phyloP scores from a whole-genome alignment of 2,329 filamentous ascomycete genomes.

The Cadophora malorum region DNA sequence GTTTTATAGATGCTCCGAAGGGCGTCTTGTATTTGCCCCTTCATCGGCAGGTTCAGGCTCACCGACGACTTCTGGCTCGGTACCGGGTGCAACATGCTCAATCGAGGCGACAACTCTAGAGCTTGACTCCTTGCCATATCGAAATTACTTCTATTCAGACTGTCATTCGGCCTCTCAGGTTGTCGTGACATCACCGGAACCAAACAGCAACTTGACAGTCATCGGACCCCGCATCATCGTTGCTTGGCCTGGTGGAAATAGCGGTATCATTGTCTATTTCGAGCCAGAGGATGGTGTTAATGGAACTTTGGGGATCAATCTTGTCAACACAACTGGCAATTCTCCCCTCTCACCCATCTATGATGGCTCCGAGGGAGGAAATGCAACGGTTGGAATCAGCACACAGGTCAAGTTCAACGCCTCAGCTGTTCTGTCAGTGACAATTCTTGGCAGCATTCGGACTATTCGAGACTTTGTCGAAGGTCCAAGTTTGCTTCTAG shows the following conservation, averaged over 20 bases:
- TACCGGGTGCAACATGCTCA: conserved; percentile 22
- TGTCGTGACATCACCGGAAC: conserved; percentile 63
- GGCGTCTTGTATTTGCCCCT: conserved; percentile 41
- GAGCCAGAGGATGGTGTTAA: conserved; percentile 58
- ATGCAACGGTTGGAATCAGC: conserved; percentile 59
- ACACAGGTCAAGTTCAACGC: conserved; percentile 62
- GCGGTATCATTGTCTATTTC: conserved; percentile 64
- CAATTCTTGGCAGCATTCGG: conserved; percentile 67
- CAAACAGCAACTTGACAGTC: conserved; percentile 58
- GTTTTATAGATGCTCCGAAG: conserved; percentile 29
- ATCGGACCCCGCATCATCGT: conserved; percentile 64
- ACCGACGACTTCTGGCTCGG: conserved; percentile 23
- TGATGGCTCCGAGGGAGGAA: conserved; percentile 33
- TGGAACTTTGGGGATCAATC: conserved; percentile 57
- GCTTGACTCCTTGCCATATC: conserved; percentile 55
- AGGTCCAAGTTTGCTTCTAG: conserved; percentile 58
- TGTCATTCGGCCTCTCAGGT: conserved; percentile 65
- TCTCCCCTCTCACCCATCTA: conserved; percentile 56
- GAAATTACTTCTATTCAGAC: conserved; percentile 71
- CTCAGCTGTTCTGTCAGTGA: conserved; percentile 59
- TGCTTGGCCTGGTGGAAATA: conserved; percentile 71
- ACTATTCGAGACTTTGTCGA: conserved; percentile 69
- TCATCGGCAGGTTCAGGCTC: conserved; percentile 22
- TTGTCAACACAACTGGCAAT: conserved; percentile 57
- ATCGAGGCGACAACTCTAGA: conserved; percentile 30